These are phyloP conservation scores for Hortiboletus rubellus DNA, from an alignment of 1,284 basidiomycete species.

Conservation along the genomic window DNA sequence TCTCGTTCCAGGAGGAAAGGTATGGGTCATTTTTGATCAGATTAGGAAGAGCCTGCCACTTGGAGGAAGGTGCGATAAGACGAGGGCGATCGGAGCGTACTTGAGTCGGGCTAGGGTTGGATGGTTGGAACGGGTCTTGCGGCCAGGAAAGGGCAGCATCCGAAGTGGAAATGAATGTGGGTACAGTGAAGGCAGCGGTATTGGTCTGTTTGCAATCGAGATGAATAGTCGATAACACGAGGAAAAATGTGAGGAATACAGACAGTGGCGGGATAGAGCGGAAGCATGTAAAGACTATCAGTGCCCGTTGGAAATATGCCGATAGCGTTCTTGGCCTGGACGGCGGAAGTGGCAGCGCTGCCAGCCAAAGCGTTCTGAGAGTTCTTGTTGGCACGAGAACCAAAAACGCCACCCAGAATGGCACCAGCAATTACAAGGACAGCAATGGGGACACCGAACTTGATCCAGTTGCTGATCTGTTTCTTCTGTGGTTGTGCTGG, in stretches of 20 bases:
- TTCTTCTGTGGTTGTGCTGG: slow-evolving; percentile 42
- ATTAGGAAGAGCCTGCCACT: slow-evolving; percentile 84
- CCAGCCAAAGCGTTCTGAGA: slow-evolving; percentile 29
- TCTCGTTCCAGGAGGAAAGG: slow-evolving; percentile 85
- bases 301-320: slow-evolving; percentile 75
- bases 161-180: slow-evolving; percentile 64
- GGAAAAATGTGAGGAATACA: slow-evolving; percentile 36
- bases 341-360: slow-evolving; percentile 49
- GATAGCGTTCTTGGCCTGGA: slow-evolving; percentile 59
- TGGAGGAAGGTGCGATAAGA: slow-evolving; percentile 88
- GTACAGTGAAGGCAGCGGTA: slow-evolving; percentile 71
- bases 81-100: slow-evolving; percentile 84
- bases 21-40: slow-evolving; percentile 87
- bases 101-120: slow-evolving; percentile 55
- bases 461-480: slow-evolving; percentile 50
- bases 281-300: slow-evolving; percentile 72
- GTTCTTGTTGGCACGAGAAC: slow-evolving; percentile 50
- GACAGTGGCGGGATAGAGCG: slow-evolving; percentile 86
- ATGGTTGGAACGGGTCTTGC: slow-evolving; percentile 67
- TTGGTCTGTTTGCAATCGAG: slow-evolving; percentile 59
- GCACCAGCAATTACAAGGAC: slow-evolving; percentile 61
- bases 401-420: slow-evolving; percentile 69
- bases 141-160: slow-evolving; percentile 68
- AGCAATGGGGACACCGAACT: slow-evolving; percentile 54
- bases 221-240: slow-evolving; percentile 2